Evolutionary conservation across 2,329 filamentous ascomycete species (phyloP).

Genomic region (Colletotrichum cordylinicola): DNA sequence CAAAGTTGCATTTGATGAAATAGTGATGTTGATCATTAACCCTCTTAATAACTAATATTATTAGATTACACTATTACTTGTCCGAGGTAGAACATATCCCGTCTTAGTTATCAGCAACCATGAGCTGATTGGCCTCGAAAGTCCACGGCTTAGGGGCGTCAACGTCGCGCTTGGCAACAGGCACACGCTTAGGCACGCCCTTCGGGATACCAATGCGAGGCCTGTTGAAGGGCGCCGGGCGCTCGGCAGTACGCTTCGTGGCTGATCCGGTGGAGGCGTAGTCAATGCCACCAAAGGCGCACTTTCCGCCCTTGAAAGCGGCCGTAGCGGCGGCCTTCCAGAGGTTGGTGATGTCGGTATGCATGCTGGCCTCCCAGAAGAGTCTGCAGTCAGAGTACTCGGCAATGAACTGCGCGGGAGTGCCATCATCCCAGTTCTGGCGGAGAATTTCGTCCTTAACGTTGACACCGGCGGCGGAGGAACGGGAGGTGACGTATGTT

Average conservation of each 20-base stretch:
- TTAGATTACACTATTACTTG: not conserved
- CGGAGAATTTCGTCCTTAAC: constrained; percentile 43
- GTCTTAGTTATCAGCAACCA: not conserved
- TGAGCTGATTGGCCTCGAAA: not conserved
- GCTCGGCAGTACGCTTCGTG: not conserved
- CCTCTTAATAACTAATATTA: not conserved
- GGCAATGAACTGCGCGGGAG: constrained; percentile 52
- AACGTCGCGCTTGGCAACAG: not conserved
- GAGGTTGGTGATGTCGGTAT: constrained; percentile 48
- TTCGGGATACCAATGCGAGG: not conserved
- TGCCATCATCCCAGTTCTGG: constrained; percentile 40
- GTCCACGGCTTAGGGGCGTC: not conserved
- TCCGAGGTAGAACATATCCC: rapidly evolving
- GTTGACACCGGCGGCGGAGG: constrained; percentile 38
- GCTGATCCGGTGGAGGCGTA: not conserved
- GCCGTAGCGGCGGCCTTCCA: constrained; percentile 50
- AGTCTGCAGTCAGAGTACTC: constrained; percentile 56
- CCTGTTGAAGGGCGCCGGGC: not conserved
- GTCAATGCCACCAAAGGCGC: constrained; percentile 26
- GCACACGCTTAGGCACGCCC: not conserved
- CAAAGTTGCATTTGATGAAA: too few relatives aligned
- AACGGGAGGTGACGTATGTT: constrained; percentile 34
- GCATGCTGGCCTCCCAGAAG: constrained; percentile 54
- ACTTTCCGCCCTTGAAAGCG: constrained; percentile 45
- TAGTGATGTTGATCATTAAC: too few relatives aligned